Conservation (phyloP, 768 basidiomycete genomes). For the Xerocomellus intermedius region DNA sequence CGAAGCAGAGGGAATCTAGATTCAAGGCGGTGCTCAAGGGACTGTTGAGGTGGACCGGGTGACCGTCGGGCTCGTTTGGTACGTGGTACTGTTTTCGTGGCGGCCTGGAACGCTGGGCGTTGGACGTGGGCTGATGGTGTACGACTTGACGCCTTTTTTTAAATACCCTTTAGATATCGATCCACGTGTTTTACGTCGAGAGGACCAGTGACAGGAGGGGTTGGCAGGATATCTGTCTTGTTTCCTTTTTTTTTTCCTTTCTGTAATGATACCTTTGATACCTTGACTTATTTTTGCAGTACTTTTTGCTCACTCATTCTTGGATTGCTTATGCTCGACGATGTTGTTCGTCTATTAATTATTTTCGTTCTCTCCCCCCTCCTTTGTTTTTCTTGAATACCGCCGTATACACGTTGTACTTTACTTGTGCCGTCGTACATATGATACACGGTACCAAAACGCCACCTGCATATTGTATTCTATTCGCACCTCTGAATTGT, state of each 20-base stretch:
- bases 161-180: neutral
- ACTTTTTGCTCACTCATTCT: too few species aligned
- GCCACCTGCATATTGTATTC: too few species aligned
- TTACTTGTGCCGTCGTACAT: too few species aligned
- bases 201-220: neutral
- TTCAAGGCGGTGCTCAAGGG: constrained; percentile 20
- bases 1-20: constrained; percentile 7
- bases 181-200: neutral
- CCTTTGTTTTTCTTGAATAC: neutral
- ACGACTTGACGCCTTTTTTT: neutral
- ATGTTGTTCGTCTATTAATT: too few species aligned
- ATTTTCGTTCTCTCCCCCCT: neutral
- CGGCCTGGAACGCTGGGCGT: neutral
- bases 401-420: neutral
- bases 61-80: constrained; percentile 1
- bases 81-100: neutral
- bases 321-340: neutral
- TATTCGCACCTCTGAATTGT: too few species aligned
- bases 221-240: neutral
- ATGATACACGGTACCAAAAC: too few species aligned
- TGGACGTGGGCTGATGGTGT: neutral
- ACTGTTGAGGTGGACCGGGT: constrained; percentile 14
- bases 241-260: too few species aligned
- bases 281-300: neutral
- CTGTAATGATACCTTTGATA: constrained; percentile 2